These are phyloP conservation scores for Rubia tinctorum DNA, from an alignment of 305 asterid genomes.

Conservation along the genomic window DNA sequence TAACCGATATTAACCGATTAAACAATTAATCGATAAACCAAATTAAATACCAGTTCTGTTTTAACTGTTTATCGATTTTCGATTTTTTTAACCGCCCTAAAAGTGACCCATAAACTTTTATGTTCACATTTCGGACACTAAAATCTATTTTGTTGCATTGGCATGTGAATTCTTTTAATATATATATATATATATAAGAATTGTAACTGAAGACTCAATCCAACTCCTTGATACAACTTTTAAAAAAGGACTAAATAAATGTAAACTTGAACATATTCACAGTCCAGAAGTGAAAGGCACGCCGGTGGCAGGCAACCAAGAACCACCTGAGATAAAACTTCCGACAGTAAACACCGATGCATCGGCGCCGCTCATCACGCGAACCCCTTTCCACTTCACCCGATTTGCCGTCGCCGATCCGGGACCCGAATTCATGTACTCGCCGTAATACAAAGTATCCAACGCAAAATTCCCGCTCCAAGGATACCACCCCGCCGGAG, in stretches of 20 bases:
- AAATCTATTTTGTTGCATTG: too few species aligned
- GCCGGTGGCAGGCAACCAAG: conserved; percentile 68
- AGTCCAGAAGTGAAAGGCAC: conserved; percentile 75
- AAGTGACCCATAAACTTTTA: too few species aligned
- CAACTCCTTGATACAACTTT: too few species aligned
- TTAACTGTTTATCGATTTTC: too few species aligned
- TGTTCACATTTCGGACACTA: too few species aligned
- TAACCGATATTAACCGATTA: too few species aligned
- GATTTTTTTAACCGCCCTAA: too few species aligned
- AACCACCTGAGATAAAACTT: conserved; percentile 58
- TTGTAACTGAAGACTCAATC: too few species aligned
- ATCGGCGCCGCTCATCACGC: conserved; percentile 56
- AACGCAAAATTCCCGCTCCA: conserved; percentile 83
- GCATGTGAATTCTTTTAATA: too few species aligned
- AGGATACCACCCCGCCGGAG: conserved; percentile 84
- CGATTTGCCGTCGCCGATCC: conserved; percentile 66
- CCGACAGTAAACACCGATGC: conserved; percentile 66
- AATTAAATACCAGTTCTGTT: too few species aligned
- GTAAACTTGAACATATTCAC: conserved; percentile 10
- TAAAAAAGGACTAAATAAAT: neutral
- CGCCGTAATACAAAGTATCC: conserved; percentile 69
- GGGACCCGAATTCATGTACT: conserved; percentile 76
- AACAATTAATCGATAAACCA: too few species aligned
- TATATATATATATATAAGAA: too few species aligned
- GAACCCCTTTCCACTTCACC: conserved; percentile 85